Conservation (phyloP, 345 rosid genomes). For the Melastoma malabathricum region DNA sequence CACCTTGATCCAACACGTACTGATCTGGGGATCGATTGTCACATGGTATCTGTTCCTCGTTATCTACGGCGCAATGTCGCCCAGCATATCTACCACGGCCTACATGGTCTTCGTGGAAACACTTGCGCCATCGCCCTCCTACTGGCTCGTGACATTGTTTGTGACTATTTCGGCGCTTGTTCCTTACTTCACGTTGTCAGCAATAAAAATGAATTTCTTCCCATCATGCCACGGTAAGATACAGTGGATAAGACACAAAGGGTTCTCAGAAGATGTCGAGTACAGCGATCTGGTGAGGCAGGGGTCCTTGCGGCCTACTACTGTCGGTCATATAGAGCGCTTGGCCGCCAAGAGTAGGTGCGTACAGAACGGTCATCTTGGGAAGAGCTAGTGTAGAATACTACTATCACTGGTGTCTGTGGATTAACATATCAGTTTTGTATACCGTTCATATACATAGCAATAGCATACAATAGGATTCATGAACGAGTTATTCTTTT, state of each 20-base stretch:
- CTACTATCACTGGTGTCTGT: too few species aligned
- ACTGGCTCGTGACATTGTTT: slow-evolving; percentile 54
- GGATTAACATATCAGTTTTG: too few species aligned
- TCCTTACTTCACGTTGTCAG: slow-evolving; percentile 57
- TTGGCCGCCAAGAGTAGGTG: slow-evolving; percentile 15
- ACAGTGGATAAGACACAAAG: slow-evolving; percentile 73
- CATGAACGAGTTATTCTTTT: not conserved
- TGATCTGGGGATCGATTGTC: slow-evolving; percentile 58
- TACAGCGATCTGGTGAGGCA: slow-evolving; percentile 69
- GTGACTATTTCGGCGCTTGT: slow-evolving; percentile 32
- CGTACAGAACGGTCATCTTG: slow-evolving; percentile 1
- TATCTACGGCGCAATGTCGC: slow-evolving; percentile 37
- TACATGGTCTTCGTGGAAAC: slow-evolving; percentile 64
- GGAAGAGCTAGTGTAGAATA: not conserved
- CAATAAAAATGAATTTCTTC: slow-evolving; percentile 64
- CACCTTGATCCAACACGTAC: slow-evolving; percentile 57
- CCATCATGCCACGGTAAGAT: slow-evolving; percentile 90
- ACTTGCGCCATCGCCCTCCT: slow-evolving; percentile 65
- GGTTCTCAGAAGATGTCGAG: slow-evolving; percentile 49
- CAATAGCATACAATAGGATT: too few species aligned
- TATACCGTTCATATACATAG: too few species aligned
- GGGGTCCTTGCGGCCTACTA: slow-evolving; percentile 51
- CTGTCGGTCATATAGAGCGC: slow-evolving; percentile 74
- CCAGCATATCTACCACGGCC: slow-evolving; percentile 29
- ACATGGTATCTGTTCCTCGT: slow-evolving; percentile 66